Conservation (phyloP, 2,329 filamentous ascomycete genomes). For the Penicillium psychrosexuale region DNA sequence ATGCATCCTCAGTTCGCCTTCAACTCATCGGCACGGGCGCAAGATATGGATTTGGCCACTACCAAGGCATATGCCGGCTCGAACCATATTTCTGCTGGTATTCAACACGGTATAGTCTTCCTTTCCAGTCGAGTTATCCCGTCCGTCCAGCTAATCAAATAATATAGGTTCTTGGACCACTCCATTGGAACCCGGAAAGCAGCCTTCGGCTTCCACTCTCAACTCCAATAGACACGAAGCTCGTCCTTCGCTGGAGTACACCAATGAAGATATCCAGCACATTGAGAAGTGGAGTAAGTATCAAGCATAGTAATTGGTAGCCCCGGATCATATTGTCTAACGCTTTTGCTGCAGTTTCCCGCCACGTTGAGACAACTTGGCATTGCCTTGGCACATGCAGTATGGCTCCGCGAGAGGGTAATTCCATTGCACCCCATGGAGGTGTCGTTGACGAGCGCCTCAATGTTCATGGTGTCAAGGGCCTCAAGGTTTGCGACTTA, state of each 20-base stretch:
- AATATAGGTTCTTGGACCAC: slow-evolving; percentile 57
- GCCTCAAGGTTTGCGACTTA: slow-evolving; percentile 73
- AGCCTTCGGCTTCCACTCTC: slow-evolving; percentile 51
- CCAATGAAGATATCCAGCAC: slow-evolving; percentile 51
- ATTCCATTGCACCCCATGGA: slow-evolving; percentile 71
- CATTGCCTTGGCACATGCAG: slow-evolving; percentile 67
- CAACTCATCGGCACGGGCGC: slow-evolving; percentile 65
- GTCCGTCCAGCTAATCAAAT: background rate
- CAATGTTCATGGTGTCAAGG: slow-evolving; percentile 73
- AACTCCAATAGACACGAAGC: slow-evolving; percentile 63
- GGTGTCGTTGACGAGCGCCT: slow-evolving; percentile 74
- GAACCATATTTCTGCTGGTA: slow-evolving; percentile 67
- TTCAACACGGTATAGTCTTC: slow-evolving; percentile 60
- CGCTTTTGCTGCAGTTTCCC: slow-evolving; percentile 48
- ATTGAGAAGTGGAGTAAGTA: slow-evolving; percentile 60
- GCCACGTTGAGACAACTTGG: slow-evolving; percentile 75
- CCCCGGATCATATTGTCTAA: background rate
- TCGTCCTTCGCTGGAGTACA: slow-evolving; percentile 65
- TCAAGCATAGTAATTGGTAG: background rate
- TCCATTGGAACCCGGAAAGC: slow-evolving; percentile 55
- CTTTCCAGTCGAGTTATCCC: background rate
- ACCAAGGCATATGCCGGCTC: slow-evolving; percentile 73
- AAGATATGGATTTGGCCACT: slow-evolving; percentile 71
- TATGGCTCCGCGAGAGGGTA: slow-evolving; percentile 73
- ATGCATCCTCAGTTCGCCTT: slow-evolving; percentile 71